phyloP scores from a whole-genome alignment of 1,284 basidiomycete genomes.

The Lentinus polychrous region DNA sequence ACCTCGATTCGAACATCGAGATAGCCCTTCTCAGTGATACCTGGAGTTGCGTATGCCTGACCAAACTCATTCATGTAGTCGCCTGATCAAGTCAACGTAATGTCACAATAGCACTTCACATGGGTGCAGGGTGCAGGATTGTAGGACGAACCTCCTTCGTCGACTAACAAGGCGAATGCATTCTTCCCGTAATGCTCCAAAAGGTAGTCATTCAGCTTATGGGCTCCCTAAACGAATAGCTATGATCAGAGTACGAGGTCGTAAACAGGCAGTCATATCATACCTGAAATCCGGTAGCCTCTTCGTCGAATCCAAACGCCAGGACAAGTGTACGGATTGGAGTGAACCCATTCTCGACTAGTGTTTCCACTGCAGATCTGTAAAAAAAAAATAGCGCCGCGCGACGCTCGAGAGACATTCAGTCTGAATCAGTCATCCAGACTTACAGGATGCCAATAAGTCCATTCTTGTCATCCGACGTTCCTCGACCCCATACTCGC shows the following conservation, averaged over 20 bases:
- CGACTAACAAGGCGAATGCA: slow-evolving; percentile 49
- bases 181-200: slow-evolving; percentile 46
- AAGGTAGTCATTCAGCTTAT: slow-evolving; percentile 37
- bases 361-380: slow-evolving; percentile 46
- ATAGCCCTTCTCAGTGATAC: slow-evolving; percentile 62
- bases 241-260: too few relatives aligned
- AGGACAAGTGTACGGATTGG: slow-evolving; percentile 51
- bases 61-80: slow-evolving; percentile 30
- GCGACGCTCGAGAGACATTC: background rate
- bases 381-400: background rate
- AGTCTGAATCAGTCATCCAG: too few relatives aligned
- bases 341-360: slow-evolving; percentile 45
- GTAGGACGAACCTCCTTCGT: slow-evolving; percentile 35
- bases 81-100: slow-evolving; percentile 24
- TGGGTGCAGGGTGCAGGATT: background rate
- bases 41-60: slow-evolving; percentile 39
- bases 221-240: slow-evolving; percentile 36
- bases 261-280: slow-evolving; percentile 12
- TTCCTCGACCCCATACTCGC: slow-evolving; percentile 59
- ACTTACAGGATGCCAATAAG: slow-evolving; percentile 50
- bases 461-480: slow-evolving; percentile 58
- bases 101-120: too few relatives aligned
- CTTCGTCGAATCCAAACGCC: slow-evolving; percentile 70
- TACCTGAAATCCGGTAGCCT: slow-evolving; percentile 45
- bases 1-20: slow-evolving; percentile 49